Evolutionary conservation across 1,284 basidiomycete genomes (phyloP), one percentile per base, ranked within the genome.

Genomic region (Mycena sp.): DNA sequence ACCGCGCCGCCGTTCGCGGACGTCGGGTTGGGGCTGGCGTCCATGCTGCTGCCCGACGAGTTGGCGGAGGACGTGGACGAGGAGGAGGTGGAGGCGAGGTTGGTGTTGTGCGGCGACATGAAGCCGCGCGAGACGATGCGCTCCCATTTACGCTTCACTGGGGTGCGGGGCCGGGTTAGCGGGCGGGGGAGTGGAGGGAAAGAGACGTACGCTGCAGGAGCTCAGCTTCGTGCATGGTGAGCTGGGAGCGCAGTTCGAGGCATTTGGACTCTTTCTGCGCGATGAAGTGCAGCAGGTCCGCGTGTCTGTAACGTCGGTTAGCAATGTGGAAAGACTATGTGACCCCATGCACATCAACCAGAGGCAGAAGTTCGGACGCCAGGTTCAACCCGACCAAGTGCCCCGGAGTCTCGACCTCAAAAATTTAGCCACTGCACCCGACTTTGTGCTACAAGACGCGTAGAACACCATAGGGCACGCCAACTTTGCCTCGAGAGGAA

Each of bases 251-350:
- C 38, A 94, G 80, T 63, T 94, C 92, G 44, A 93, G 83, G 67
- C 91, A 93, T 74, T 87, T 90, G 0, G 90, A 85, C 72, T 94
- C 92, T 68, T 93, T 93, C 76, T 93, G 91, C 0, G 92, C 92
- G 58, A 94, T 93, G 68, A 89, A 90, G 29, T 85, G 88, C 19
- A 93, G 77, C 4, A 93, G 78, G 63, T 93, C 92, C 17, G 88
- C 86, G 70, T 94, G 90, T 71, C 92, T 93, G 61, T n/a, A n/a
- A n/a, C n/a, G n/a, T n/a, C n/a, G n/a, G n/a, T n/a, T n/a, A n/a
- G n/a, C n/a, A n/a, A n/a, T n/a, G n/a, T n/a, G 21, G n/a, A 50
- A 30, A 56, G 30, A 29, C 35, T 41, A 35, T 19, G 46, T 50
- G 11, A 56, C 40, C 21, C 32, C 9, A 14, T 35, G 32, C 32